Conservation (phyloP, 2,329 filamentous ascomycete genomes). For the Ramularia collo-cygni region DNA sequence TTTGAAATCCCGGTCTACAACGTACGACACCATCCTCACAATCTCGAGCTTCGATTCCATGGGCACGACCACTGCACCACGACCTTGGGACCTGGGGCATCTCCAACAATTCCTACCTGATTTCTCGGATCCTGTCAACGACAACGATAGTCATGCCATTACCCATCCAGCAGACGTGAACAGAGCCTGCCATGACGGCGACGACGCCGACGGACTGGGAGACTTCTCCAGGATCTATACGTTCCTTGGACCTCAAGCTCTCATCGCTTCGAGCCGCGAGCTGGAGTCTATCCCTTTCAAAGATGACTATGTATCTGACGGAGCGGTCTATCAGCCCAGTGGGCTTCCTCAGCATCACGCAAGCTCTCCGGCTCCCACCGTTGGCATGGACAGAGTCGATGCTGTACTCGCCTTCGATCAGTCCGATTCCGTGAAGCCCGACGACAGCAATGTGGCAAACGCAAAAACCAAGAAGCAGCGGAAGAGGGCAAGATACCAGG, state of each 20-base stretch:
- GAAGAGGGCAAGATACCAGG: constrained; percentile 31
- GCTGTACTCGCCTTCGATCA: too few relatives aligned
- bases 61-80: constrained; percentile 29
- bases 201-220: constrained; percentile 29
- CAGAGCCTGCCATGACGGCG: constrained; percentile 7
- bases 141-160: background rate
- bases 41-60: constrained; percentile 20
- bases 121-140: background rate
- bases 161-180: constrained; percentile 1
- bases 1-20: too few relatives aligned
- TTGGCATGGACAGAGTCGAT: too few relatives aligned
- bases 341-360: too few relatives aligned
- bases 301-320: constrained; percentile 39
- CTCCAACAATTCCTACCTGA: constrained; percentile 36
- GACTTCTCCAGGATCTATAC: constrained; percentile 43
- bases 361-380: too few relatives aligned
- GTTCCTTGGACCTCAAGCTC: constrained; percentile 32
- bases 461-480: constrained; percentile 15
- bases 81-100: constrained; percentile 42
- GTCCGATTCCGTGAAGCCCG: too few relatives aligned
- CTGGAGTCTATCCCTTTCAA: constrained; percentile 11
- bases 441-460: too few relatives aligned
- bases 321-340: constrained; percentile 30
- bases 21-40: too few relatives aligned
- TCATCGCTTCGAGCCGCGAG: background rate